A percentile compares a stretch with the other conserved stretches of the same genome.
phyloP scores from a whole-genome alignment of 2,329 filamentous ascomycete genomes.

The Cordyceps javanica region DNA sequence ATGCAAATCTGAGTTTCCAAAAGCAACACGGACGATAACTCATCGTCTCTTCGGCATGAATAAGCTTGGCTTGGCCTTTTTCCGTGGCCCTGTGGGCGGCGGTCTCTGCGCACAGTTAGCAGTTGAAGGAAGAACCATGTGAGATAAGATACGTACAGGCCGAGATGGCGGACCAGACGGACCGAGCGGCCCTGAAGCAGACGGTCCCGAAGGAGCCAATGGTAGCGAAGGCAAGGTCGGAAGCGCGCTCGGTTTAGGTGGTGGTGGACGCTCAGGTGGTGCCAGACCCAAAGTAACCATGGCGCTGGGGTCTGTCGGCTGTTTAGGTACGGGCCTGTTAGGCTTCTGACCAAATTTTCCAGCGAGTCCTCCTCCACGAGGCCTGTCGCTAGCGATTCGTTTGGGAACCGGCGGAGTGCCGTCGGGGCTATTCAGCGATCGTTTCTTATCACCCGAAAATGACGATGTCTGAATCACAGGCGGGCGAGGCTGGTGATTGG shows the following conservation, averaged over 20 bases:
- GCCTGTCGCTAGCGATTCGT: slow-evolving; percentile 30
- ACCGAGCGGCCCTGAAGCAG: slow-evolving; percentile 4
- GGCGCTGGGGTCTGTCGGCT: slow-evolving; percentile 44
- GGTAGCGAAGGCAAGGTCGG: slow-evolving; percentile 11
- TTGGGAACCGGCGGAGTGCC: slow-evolving; percentile 29
- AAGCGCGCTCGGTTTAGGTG: slow-evolving; percentile 15
- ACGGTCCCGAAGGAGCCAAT: slow-evolving; percentile 19
- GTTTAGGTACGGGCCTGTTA: slow-evolving; percentile 19
- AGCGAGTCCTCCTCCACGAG: slow-evolving; percentile 26
- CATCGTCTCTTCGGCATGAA: slow-evolving; percentile 37
- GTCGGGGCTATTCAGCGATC: slow-evolving; percentile 34
- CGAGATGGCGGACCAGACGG: slow-evolving; percentile 13
- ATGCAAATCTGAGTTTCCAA: neutral
- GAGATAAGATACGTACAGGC: slow-evolving; percentile 13
- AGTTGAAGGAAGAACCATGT: neutral
- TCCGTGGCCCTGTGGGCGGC: slow-evolving; percentile 25
- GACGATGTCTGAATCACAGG: slow-evolving; percentile 36
- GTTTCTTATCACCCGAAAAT: slow-evolving; percentile 33
- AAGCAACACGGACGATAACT: neutral
- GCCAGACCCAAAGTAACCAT: slow-evolving; percentile 45
- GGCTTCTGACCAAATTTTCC: slow-evolving; percentile 31
- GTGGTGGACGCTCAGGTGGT: slow-evolving; percentile 38
- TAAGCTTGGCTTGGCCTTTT: slow-evolving; percentile 37
- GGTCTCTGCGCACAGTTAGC: slow-evolving; percentile 18
- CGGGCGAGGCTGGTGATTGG: slow-evolving; percentile 22